Conservation (phyloP, 345 rosid genomes). For the Punica granatum region DNA sequence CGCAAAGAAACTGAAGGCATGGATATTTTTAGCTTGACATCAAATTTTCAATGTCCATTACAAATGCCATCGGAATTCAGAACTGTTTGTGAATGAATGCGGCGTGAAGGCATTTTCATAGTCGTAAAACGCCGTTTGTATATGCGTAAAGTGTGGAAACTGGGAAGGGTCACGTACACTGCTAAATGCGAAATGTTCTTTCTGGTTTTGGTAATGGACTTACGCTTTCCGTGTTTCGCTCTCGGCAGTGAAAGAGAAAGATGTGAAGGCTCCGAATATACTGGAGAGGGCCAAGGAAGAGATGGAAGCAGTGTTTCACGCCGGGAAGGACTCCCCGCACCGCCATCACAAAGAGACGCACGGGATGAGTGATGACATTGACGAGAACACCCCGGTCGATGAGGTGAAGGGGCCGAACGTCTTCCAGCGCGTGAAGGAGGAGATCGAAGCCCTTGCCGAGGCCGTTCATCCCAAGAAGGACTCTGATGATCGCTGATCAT, state of each 20-base stretch:
- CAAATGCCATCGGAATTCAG: too few relatives aligned
- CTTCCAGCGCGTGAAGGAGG: conserved; percentile 42
- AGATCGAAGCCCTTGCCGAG: conserved; percentile 40
- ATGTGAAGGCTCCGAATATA: conserved; percentile 24
- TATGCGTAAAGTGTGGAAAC: too few relatives aligned
- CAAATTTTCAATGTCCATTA: too few relatives aligned
- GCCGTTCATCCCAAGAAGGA: conserved; percentile 32
- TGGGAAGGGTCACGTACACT: too few relatives aligned
- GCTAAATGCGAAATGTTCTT: neutral
- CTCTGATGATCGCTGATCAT: conserved; percentile 4
- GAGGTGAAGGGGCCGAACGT: conserved; percentile 50
- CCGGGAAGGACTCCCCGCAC: conserved; percentile 16
- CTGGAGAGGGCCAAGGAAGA: conserved; percentile 35
- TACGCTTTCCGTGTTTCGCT: neutral
- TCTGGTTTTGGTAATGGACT: neutral
- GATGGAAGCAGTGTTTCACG: conserved; percentile 20
- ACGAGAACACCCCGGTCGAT: conserved; percentile 28
- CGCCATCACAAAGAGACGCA: conserved; percentile 37
- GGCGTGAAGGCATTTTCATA: too few relatives aligned
- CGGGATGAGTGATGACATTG: conserved; percentile 48
- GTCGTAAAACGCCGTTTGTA: too few relatives aligned
- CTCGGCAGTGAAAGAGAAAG: conserved; percentile 15
- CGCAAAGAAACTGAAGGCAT: too few relatives aligned
- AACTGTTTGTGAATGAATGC: too few relatives aligned
- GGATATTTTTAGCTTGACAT: too few relatives aligned